These are phyloP conservation scores for Naematelia encephala DNA, from an alignment of 768 basidiomycete species.

Conservation along the genomic window DNA sequence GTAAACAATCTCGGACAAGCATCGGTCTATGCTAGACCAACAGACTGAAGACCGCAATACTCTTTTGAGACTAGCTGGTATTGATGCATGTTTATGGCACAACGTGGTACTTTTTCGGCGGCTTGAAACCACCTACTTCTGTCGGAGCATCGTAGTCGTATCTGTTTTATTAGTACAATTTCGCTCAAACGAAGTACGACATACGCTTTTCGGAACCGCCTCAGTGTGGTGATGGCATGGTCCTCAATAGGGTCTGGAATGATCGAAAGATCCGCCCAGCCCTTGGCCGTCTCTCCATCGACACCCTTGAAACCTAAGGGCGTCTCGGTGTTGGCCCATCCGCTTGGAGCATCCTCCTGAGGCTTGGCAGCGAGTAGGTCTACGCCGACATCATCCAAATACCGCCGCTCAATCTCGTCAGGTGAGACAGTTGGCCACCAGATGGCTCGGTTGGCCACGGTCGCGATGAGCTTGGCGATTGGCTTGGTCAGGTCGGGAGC, in stretches of 20 bases:
- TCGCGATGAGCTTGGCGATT: constrained; percentile 64
- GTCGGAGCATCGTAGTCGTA: constrained; percentile 48
- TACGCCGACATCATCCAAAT: constrained; percentile 66
- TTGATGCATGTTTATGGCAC: constrained; percentile 26
- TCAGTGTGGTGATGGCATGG: constrained; percentile 82
- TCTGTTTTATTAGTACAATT: constrained; percentile 22
- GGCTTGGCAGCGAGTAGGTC: constrained; percentile 43
- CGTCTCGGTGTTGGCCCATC: constrained; percentile 29
- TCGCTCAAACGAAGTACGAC: constrained; percentile 38
- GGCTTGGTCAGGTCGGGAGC: constrained; percentile 74
- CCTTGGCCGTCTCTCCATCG: constrained; percentile 55
- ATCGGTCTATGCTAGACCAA: too few relatives aligned
- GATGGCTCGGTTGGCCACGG: constrained; percentile 59
- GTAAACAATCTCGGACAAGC: too few relatives aligned
- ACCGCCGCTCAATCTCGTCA: constrained; percentile 85
- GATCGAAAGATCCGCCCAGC: constrained; percentile 83
- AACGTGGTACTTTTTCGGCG: constrained; percentile 49
- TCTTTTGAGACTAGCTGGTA: neutral
- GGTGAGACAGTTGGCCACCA: constrained; percentile 94
- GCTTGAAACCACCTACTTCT: constrained; percentile 48
- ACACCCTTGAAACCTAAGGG: constrained; percentile 45
- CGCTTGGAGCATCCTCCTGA: constrained; percentile 22
- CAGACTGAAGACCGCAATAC: too few relatives aligned
- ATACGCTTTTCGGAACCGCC: constrained; percentile 83
- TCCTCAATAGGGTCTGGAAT: constrained; percentile 78